A percentile compares a stretch with the other conserved stretches of the same genome.
These are phyloP conservation scores for Colletotrichum gigasporum DNA, from an alignment of 2,329 filamentous ascomycete genomes.

Conservation along the genomic window DNA sequence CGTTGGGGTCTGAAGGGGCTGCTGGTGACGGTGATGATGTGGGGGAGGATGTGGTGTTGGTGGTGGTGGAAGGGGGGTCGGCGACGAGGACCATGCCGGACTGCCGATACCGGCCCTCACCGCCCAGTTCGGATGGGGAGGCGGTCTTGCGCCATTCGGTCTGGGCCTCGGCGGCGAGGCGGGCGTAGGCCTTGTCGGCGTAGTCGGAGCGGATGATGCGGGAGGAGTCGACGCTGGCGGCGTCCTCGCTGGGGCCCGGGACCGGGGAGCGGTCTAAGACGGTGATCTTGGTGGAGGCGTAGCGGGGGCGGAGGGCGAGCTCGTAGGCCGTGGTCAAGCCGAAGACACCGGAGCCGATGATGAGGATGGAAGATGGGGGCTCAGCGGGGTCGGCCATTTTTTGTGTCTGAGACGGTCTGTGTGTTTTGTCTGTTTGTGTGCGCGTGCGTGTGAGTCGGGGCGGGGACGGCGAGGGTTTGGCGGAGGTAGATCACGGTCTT, in stretches of 20 bases:
- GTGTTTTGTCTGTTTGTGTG: not conserved
- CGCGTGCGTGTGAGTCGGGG: not conserved
- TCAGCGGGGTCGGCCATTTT: constrained; percentile 9
- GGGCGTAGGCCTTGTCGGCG: constrained; percentile 78
- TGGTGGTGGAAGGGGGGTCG: constrained; percentile 30
- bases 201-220: constrained; percentile 81
- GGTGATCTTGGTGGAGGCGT: constrained; percentile 64
- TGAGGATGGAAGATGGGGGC: constrained; percentile 64
- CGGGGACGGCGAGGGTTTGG: not conserved
- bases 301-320: constrained; percentile 69
- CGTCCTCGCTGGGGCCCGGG: constrained; percentile 62
- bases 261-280: constrained; percentile 64
- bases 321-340: constrained; percentile 72
- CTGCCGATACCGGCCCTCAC: constrained; percentile 75
- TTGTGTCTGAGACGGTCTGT: not conserved
- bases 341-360: constrained; percentile 75
- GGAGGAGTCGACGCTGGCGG: constrained; percentile 69
- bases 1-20: not conserved
- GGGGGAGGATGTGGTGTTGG: not conserved
- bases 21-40: not conserved
- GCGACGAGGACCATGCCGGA: constrained; percentile 74
- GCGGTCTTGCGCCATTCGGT: constrained; percentile 71
- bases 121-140: constrained; percentile 62
- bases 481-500: constrained; percentile 1
- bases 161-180: constrained; percentile 77